Conservation (phyloP, 768 basidiomycete species). For the Leccinum sublutescens region DNA sequence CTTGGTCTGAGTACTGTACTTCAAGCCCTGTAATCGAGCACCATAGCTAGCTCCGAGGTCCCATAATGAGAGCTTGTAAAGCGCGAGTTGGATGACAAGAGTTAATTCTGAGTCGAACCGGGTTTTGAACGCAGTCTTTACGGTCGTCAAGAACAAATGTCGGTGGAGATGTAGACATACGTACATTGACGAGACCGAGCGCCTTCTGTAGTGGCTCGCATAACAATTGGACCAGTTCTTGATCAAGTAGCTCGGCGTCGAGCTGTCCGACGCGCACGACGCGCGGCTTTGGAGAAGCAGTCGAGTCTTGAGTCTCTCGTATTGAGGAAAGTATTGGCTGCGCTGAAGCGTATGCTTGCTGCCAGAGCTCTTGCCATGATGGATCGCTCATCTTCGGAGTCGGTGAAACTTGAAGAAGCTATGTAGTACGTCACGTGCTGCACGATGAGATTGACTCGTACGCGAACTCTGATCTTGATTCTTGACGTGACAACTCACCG, state of each 20-base stretch:
- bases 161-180: conserved; percentile 23
- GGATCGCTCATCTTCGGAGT: conserved; percentile 12
- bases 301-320: conserved; percentile 37
- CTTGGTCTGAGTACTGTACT: conserved; percentile 43
- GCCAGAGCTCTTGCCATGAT: conserved; percentile 42
- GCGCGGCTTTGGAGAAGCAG: conserved; percentile 39
- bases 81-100: conserved; percentile 63
- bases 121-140: conserved; percentile 54
- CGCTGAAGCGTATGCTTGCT: conserved; percentile 63
- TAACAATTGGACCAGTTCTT: conserved; percentile 78
- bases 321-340: conserved; percentile 54
- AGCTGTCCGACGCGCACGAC: conserved; percentile 84
- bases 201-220: conserved; percentile 80
- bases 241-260: conserved; percentile 88
- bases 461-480: not conserved
- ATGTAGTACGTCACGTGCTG: conserved; percentile 12
- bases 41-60: conserved; percentile 79
- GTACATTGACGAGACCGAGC: conserved; percentile 63
- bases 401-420: not conserved
- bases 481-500: conserved; percentile 1
- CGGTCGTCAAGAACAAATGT: conserved; percentile 16
- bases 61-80: conserved; percentile 87
- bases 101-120: conserved; percentile 73
- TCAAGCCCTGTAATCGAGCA: conserved; percentile 75
- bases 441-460: conserved; percentile 19